Percentiles rank a stretch among this genome's conserved stretches.
phyloP scores from a whole-genome alignment of 345 rosid species.

The Murraya koenigii region DNA sequence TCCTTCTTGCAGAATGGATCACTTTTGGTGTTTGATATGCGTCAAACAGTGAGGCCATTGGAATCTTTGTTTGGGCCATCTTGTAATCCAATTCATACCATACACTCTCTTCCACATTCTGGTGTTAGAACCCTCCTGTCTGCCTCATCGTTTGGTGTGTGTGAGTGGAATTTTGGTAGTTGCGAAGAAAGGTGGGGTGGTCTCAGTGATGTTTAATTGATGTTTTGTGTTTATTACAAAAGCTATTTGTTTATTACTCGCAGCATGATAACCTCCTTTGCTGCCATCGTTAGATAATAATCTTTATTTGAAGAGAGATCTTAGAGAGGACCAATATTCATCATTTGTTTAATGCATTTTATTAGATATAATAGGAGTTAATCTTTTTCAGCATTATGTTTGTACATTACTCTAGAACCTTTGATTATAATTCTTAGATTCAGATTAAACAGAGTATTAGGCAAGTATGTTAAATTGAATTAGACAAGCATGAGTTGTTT shows the following conservation, averaged over 20 bases:
- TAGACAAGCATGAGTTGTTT: not conserved
- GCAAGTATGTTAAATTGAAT: not conserved
- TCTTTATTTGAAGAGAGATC: not conserved
- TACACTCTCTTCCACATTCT: conserved; percentile 45
- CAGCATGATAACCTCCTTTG: not conserved
- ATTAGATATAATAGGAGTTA: not conserved
- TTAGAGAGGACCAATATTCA: not conserved
- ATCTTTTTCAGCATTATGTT: not conserved
- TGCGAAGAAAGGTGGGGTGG: conserved; percentile 55
- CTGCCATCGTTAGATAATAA: not conserved
- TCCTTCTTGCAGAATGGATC: conserved; percentile 57
- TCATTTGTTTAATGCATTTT: not conserved
- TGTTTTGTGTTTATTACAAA: not conserved
- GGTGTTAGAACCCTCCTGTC: conserved; percentile 51
- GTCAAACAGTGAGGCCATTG: conserved; percentile 63
- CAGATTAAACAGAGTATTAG: not conserved
- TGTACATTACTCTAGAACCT: not conserved
- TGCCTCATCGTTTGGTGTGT: conserved; percentile 82
- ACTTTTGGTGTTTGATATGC: conserved; percentile 74
- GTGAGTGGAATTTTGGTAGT: conserved; percentile 63
- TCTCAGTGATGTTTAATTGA: not conserved
- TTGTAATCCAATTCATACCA: conserved; percentile 72
- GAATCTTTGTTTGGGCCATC: conserved; percentile 58
- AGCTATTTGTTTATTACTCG: not conserved
- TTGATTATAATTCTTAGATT: not conserved